Conservation (phyloP, 192 early-diverging fungal genomes). For the Backusella mclennaniae region DNA sequence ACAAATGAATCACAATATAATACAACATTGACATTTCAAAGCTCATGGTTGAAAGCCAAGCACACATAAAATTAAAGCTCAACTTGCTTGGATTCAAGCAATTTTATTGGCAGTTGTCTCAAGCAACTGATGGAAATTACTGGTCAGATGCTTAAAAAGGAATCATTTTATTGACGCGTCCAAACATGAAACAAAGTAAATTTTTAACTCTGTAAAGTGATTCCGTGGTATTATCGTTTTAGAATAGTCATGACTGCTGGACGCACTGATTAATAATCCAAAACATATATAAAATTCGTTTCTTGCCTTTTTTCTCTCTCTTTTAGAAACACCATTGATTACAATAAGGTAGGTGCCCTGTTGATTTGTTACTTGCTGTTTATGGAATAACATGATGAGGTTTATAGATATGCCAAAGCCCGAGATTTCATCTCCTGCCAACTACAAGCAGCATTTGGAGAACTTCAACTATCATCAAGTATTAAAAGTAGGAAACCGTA, state of each 20-base stretch:
- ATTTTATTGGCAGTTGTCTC: no score
- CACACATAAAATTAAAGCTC: no score
- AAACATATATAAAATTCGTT: neutral
- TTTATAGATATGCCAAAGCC: neutral
- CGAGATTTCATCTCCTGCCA: slow-evolving; percentile 1
- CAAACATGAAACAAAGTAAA: no score
- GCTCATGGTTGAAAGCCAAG: no score
- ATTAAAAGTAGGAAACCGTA: slow-evolving; percentile 8
- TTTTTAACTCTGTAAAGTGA: no score
- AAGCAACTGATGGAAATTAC: no score
- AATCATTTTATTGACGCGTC: no score
- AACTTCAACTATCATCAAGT: slow-evolving; percentile 7
- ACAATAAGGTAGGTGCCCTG: neutral
- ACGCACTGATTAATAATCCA: neutral
- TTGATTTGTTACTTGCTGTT: neutral
- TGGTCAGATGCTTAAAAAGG: no score
- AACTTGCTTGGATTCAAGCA: no score
- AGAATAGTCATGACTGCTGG: neutral
- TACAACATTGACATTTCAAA: no score
- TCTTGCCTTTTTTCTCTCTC: neutral
- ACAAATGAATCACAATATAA: no score
- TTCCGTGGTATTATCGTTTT: no score
- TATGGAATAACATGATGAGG: neutral
- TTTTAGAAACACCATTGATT: neutral
- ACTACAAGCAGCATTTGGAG: neutral